phyloP scores from a whole-genome alignment of 768 basidiomycete genomes.

The Tubosaeta brunneosetosa region DNA sequence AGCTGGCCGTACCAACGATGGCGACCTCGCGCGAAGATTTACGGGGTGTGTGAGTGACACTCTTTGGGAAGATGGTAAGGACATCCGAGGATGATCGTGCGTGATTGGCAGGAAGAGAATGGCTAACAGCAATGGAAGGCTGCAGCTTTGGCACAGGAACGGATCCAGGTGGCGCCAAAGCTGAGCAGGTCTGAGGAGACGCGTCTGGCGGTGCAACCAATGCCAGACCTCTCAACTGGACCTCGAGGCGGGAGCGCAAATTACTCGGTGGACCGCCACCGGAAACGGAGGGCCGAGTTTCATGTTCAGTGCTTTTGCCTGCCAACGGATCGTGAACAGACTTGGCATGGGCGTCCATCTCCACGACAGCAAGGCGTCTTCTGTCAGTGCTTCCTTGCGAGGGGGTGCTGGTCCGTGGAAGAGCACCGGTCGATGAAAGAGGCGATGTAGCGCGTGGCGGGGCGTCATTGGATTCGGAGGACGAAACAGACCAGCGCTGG shows the following conservation, averaged over 20 bases:
- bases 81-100: constrained; percentile 49
- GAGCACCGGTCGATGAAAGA: constrained; percentile 29
- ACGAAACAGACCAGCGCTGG: constrained; percentile 33
- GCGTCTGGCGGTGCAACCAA: constrained; percentile 73
- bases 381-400: constrained; percentile 61
- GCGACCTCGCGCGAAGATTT: constrained; percentile 48
- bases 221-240: constrained; percentile 45
- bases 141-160: constrained; percentile 31
- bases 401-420: constrained; percentile 47
- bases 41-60: constrained; percentile 36
- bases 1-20: constrained; percentile 45
- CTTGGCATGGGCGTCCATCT: constrained; percentile 41
- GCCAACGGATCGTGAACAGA: constrained; percentile 24
- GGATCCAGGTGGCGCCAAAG: constrained; percentile 48
- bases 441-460: constrained; percentile 25
- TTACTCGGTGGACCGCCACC: constrained; percentile 27
- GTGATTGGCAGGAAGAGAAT: constrained; percentile 26
- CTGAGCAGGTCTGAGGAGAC: constrained; percentile 47
- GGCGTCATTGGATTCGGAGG: constrained; percentile 45
- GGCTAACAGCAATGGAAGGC: constrained; percentile 14
- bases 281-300: constrained; percentile 17
- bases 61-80: constrained; percentile 25
- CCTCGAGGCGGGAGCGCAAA: constrained; percentile 37
- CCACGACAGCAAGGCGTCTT: constrained; percentile 61
- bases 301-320: constrained; percentile 16